Percentiles rank a stretch among this genome's conserved stretches.
Evolutionary conservation across 2,329 filamentous ascomycete species (phyloP).

Genomic region (Pseudogymnoascus destructans): DNA sequence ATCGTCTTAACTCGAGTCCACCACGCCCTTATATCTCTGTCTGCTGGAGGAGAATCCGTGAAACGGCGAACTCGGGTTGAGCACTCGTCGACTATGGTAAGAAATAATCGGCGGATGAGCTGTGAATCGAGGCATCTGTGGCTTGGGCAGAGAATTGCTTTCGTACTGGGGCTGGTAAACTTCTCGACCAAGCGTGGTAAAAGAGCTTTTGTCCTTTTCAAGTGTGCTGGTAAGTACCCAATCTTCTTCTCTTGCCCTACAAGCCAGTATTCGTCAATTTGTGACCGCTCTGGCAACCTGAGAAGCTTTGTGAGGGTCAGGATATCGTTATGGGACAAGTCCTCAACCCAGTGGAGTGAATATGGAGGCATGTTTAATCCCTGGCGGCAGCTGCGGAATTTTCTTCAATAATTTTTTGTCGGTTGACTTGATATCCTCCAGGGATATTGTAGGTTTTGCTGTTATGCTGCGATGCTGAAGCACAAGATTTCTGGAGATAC

Average conservation of each 20-base stretch:
- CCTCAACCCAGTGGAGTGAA: conserved; percentile 1
- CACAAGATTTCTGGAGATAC: background rate
- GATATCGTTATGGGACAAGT: background rate
- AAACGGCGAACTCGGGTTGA: conserved; percentile 26
- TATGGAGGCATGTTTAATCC: background rate
- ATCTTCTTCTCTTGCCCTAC: background rate
- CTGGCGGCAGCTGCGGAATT: background rate
- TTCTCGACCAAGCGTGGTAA: conserved; percentile 13
- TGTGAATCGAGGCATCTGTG: conserved; percentile 32
- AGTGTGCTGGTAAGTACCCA: conserved; percentile 12
- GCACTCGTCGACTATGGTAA: conserved; percentile 31
- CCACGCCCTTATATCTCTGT: background rate
- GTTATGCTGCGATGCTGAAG: background rate
- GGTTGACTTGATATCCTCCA: background rate
- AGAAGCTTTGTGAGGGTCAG: background rate
- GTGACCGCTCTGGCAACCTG: background rate
- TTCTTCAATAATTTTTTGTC: background rate
- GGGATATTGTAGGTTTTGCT: background rate
- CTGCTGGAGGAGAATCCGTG: conserved; percentile 5
- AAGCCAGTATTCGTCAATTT: background rate
- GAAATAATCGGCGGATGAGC: conserved; percentile 33
- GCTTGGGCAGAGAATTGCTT: conserved; percentile 29
- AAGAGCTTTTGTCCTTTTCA: conserved; percentile 11
- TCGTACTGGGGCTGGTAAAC: conserved; percentile 2
- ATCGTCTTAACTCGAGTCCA: conserved; percentile 15